phyloP scores from a whole-genome alignment of 768 basidiomycete species.

The Rubroboletus pulcherrimus region DNA sequence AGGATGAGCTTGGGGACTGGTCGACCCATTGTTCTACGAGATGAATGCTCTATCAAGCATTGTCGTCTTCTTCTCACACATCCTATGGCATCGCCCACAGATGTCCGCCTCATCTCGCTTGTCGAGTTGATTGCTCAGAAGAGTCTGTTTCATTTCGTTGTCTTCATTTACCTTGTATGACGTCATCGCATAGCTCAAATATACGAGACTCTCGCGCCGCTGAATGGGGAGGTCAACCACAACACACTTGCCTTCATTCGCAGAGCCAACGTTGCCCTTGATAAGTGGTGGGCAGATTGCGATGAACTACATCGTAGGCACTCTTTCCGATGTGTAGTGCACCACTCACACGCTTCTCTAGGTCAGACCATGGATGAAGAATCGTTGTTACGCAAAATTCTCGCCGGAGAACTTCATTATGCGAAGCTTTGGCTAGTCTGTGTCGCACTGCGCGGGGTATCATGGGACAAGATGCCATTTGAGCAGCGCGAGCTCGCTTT shows the following conservation, averaged over 20 bases:
- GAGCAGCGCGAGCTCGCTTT: conserved; percentile 94
- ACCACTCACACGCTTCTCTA: conserved; percentile 28
- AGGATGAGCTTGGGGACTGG: conserved; percentile 93
- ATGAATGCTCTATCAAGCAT: conserved; percentile 82
- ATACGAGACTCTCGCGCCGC: conserved; percentile 81
- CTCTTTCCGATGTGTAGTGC: background rate
- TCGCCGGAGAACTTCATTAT: conserved; percentile 85
- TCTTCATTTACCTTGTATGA: conserved; percentile 1
- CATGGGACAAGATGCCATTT: conserved; percentile 95
- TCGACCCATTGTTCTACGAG: conserved; percentile 83
- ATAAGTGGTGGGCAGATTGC: conserved; percentile 90
- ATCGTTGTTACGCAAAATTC: conserved; percentile 79
- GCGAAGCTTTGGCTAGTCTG: conserved; percentile 95
- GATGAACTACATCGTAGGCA: conserved; percentile 73
- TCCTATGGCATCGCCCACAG: conserved; percentile 85
- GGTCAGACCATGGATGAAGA: conserved; percentile 82
- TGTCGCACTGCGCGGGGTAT: conserved; percentile 83
- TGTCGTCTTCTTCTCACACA: conserved; percentile 80
- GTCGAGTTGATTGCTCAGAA: conserved; percentile 91
- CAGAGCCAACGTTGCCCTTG: conserved; percentile 79
- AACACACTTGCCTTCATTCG: conserved; percentile 84
- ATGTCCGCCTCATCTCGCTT: conserved; percentile 81
- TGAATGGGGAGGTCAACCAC: conserved; percentile 83
- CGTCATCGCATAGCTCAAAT: conserved; percentile 66
- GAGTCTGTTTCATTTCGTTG: conserved; percentile 47